Evolutionary conservation across 2,329 filamentous ascomycete genomes (phyloP), one percentile per base, ranked within the genome.

Genomic region (Penicillium psychrosexuale): DNA sequence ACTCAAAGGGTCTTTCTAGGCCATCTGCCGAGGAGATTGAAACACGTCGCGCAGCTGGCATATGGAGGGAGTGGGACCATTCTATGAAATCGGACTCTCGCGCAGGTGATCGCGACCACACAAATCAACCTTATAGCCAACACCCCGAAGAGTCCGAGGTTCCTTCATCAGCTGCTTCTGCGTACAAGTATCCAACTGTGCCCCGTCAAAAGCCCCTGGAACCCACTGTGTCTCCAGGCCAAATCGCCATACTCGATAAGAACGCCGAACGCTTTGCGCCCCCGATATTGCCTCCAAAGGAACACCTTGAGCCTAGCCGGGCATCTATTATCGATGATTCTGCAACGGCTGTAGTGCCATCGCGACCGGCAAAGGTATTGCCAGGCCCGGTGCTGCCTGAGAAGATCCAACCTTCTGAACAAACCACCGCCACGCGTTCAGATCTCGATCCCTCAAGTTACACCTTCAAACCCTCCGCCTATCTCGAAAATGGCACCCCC

Each of bases 401-500:
- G 22, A 73, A 72, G 50, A 56, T 66, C 31, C 56, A 49, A 40
- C 22, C 51, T n/a, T 44, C 50, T 30, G 47, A 59, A 3, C 59
- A 60, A 15, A 47, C 45, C 3, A 36, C 49, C 7, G 51, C 63
- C 40, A 13, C 63, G 9, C 60, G 54, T 45, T 45, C 66, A 48
- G 65, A 70, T n/a, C 66, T 74, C 11, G 65, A 72, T 37, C 72
- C 69, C 51, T 75, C 72, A 73, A 86, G 84, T 45, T 88, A 90
- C 64, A 91, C 89, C 13, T 95, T 96, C 77, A 84, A 85, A 59
- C 89, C 93, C 1, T 87, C 89, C 2, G 91, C 91, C 1, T 94
- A 91, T 69, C 86, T 97, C 15, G 94, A 99, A 72, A 92, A 91
- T 63, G 94, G 93, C 17, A 84, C 86, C 6, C 89, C 92, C 0